Evolutionary conservation across 75 land plant genomes (phyloP).

Genomic region (Cupressus sempervirens): DNA sequence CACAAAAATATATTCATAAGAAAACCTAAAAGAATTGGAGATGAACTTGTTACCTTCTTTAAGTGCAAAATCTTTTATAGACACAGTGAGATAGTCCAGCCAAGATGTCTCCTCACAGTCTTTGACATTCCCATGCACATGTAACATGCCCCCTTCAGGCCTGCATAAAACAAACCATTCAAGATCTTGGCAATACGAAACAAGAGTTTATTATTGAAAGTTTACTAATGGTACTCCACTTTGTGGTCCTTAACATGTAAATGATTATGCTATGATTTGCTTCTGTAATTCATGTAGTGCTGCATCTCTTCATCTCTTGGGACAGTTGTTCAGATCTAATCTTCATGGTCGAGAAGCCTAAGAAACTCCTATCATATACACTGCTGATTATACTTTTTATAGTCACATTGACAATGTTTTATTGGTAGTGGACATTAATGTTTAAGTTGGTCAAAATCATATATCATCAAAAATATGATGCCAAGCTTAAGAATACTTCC

Average conservation of each 20-base stretch:
- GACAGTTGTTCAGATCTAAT: background rate
- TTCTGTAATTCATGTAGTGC: background rate
- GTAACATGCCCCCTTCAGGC: conserved; percentile 71
- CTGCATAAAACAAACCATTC: conserved; percentile 28
- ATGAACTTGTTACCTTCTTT: conserved; percentile 33
- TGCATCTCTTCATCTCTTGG: background rate
- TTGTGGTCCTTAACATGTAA: background rate
- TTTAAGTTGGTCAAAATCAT: background rate
- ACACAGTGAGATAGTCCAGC: conserved; percentile 44
- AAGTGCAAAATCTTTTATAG: conserved; percentile 40
- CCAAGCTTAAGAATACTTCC: background rate
- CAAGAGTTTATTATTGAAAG: background rate
- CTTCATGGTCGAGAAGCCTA: background rate
- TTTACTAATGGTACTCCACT: background rate
- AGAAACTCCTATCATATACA: background rate
- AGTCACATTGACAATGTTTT: background rate
- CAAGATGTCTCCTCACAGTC: conserved; percentile 71
- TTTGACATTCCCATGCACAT: conserved; percentile 85
- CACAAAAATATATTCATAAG: background rate
- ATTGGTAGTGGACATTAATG: background rate
- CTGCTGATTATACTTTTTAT: background rate
- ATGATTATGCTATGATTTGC: background rate
- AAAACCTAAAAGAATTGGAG: background rate
- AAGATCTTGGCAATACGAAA: background rate
- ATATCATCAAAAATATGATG: background rate